Conservation (phyloP, 139 green algal species). For the Edaphochlamys debaryana region DNA sequence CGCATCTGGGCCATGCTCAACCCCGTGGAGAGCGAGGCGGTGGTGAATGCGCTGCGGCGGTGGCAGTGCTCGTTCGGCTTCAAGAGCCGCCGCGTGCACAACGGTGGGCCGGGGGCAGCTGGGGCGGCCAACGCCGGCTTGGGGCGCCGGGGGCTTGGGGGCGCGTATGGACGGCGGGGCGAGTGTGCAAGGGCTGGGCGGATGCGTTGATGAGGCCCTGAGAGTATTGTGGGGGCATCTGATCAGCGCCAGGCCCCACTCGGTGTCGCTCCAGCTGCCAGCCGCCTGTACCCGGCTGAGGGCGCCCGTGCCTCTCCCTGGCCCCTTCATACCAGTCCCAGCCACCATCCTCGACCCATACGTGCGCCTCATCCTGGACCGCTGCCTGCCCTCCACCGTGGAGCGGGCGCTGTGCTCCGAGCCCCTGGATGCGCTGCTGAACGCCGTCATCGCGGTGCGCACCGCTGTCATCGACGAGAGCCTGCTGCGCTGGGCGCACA, state of each 20-base stretch:
- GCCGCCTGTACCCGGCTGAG: too few species aligned
- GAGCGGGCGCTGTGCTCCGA: constrained; percentile 46
- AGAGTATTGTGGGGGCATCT: too few species aligned
- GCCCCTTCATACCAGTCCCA: too few species aligned
- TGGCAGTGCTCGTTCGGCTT: constrained; percentile 42
- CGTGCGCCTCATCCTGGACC: constrained; percentile 51
- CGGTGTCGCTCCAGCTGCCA: too few species aligned
- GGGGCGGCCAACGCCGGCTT: too few species aligned
- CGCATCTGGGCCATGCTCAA: constrained; percentile 44
- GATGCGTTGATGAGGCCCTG: too few species aligned
- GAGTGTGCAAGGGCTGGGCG: too few species aligned
- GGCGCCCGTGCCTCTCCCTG: too few species aligned
- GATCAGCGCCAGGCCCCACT: too few species aligned
- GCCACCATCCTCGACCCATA: constrained; percentile 46
- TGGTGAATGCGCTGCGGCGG: constrained; percentile 51
- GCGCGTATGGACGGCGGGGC: too few species aligned
- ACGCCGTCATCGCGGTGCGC: constrained; percentile 36
- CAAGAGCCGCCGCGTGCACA: constrained; percentile 1
- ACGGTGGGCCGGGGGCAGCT: not conserved
- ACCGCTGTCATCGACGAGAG: constrained; percentile 50
- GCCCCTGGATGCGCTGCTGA: constrained; percentile 49
- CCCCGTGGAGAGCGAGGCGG: constrained; percentile 43
- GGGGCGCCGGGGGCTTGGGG: too few species aligned
- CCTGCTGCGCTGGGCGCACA: constrained; percentile 42
- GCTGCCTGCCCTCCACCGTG: constrained; percentile 43